These are phyloP conservation scores for Rhizopogon vinicolor DNA, from an alignment of 768 basidiomycete genomes.

Conservation along the genomic window DNA sequence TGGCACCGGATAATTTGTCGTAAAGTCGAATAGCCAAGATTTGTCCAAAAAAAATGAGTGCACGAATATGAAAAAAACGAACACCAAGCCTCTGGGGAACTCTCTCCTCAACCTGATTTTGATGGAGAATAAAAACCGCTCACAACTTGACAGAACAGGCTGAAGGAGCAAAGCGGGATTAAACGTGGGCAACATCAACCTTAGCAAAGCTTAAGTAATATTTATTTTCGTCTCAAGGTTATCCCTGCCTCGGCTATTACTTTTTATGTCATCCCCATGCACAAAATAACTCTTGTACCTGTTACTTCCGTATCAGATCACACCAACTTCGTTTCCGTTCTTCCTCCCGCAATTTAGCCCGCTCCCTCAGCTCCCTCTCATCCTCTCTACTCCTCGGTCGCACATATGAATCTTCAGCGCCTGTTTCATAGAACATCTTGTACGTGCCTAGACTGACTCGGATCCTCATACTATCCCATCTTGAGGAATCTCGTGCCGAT, in stretches of 20 bases:
- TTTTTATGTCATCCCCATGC: background rate
- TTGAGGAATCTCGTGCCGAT: conserved; percentile 5
- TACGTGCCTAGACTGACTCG: conserved; percentile 58
- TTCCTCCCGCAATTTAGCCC: conserved; percentile 46
- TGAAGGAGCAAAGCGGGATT: conserved; percentile 1
- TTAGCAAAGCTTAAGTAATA: conserved; percentile 20
- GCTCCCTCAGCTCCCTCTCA: conserved; percentile 27
- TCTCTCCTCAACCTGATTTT: background rate
- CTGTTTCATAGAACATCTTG: conserved; percentile 65
- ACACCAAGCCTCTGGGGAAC: background rate
- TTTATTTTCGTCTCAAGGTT: background rate
- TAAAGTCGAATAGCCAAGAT: conserved; percentile 2
- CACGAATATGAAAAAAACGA: background rate
- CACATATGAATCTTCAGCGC: conserved; percentile 53
- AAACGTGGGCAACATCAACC: conserved; percentile 9
- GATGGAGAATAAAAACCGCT: background rate
- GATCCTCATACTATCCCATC: conserved; percentile 31
- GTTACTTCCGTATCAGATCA: conserved; percentile 6
- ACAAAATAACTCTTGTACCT: background rate
- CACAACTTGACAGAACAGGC: background rate
- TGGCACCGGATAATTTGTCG: conserved; percentile 17
- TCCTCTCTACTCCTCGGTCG: conserved; percentile 32
- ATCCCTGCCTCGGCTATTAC: background rate
- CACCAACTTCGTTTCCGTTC: conserved; percentile 48
- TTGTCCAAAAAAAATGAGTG: conserved; percentile 16